Percentiles rank a stretch among this genome's conserved stretches.
Evolutionary conservation across 495 filamentous ascomycete genomes (phyloP).

Genomic region (Aspergillus carlsbadensis): DNA sequence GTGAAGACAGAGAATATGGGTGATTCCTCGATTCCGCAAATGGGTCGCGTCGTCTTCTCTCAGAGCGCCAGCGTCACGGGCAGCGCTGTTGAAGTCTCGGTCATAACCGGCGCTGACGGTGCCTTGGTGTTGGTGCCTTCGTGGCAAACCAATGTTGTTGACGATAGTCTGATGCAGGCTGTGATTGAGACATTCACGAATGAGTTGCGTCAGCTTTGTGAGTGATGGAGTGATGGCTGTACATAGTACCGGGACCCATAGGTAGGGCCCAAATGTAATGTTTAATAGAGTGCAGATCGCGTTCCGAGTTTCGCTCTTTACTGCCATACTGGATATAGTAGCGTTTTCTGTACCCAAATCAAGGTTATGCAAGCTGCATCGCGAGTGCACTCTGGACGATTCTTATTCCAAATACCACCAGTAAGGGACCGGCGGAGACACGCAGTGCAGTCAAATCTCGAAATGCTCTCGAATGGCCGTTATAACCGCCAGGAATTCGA

Average conservation of each 20-base stretch:
- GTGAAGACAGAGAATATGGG: constrained; percentile 22
- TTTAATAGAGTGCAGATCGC: not conserved
- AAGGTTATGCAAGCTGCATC: too few species aligned
- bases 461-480: too few species aligned
- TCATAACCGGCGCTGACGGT: constrained; percentile 40
- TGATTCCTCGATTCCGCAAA: constrained; percentile 22
- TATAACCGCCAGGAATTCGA: too few species aligned
- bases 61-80: constrained; percentile 46
- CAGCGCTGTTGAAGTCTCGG: constrained; percentile 35
- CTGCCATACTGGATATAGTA: too few species aligned
- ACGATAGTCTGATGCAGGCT: constrained; percentile 21
- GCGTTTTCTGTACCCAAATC: too few species aligned
- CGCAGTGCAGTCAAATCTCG: too few species aligned
- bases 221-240: not conserved
- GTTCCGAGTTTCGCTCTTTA: too few species aligned
- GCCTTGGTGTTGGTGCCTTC: constrained; percentile 33
- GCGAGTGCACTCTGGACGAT: too few species aligned
- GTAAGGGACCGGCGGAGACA: too few species aligned
- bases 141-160: constrained; percentile 42
- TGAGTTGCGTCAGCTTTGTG: constrained; percentile 19
- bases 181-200: constrained; percentile 23
- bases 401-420: too few species aligned
- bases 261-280: not conserved
- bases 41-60: constrained; percentile 41
- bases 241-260: too few species aligned